Base-by-base conservation (phyloP, 2,329 filamentous ascomycete genomes). In the Fonsecaea pugnacius region DNA sequence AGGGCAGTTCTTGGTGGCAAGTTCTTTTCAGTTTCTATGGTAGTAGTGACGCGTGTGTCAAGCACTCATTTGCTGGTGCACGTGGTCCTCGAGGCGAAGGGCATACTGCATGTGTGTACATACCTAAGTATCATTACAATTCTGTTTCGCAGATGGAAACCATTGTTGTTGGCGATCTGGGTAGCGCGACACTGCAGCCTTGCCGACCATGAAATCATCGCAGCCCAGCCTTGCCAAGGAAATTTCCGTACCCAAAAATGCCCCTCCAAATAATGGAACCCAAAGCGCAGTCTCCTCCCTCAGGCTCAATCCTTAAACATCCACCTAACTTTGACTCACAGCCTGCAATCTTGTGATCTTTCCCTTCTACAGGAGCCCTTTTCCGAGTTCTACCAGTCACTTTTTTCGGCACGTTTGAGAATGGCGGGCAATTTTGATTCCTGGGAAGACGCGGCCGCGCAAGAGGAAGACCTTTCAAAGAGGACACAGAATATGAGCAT, bases 401-500 rank as follows among this genome's bases (percentile, higher is more conserved):
- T 14, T 16, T 35, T 18, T 27, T 10, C 24, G 8, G 27, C 18
- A 27, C 27, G 24, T 52, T 21, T 33, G 54, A 64, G 2, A 30
- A 96, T 96, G 92, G 90, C 93, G 73, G 88, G 93, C 78, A 71
- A 71, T 40, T 90, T 92, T 74, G 92, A 96, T 78, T 96, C 92
- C 68, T 98, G 95, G 91, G 93, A 98, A 81, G 91, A 93, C 74
- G 88, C 89, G 73, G 83, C 89, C 61, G 88, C 87, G 68, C 89
- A 91, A 82, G 89, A 93, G 73, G 89, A 85, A 70, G 78, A 91
- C 76, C 87, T 96, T 78, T 86, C 91, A 67, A 87, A 88, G 73
- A 91, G 93, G 82, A 81, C 90, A 72, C 87, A 89, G 77, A 91
- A 92, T 77, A 76, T 93, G 74, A 90, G 89, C 76, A 81, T 82